A percentile compares a stretch with the other conserved stretches of the same genome.
phyloP scores from a whole-genome alignment of 2,329 filamentous ascomycete genomes.

The Ceratocystis harringtonii region DNA sequence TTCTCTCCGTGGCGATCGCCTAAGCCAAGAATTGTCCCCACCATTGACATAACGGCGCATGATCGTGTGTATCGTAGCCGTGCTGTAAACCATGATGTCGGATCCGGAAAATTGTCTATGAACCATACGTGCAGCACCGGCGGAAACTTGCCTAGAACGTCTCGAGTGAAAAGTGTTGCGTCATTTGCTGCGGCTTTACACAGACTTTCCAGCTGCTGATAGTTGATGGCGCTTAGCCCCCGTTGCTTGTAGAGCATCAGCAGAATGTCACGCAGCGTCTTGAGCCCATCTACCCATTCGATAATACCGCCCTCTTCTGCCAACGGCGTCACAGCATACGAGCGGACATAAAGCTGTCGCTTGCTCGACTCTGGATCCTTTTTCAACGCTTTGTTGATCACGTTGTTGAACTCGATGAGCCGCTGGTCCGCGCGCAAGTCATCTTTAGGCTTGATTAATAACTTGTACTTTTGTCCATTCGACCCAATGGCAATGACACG shows the following conservation, averaged over 20 bases:
- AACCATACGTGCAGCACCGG: slow-evolving; percentile 90
- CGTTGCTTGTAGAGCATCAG: slow-evolving; percentile 62
- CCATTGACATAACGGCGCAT: slow-evolving; percentile 98
- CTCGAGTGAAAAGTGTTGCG: slow-evolving; percentile 48
- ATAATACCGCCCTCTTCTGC: slow-evolving; percentile 97
- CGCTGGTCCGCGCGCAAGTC: slow-evolving; percentile 95
- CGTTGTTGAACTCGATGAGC: slow-evolving; percentile 96
- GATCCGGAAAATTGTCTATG: slow-evolving; percentile 83
- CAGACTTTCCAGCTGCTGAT: slow-evolving; percentile 45
- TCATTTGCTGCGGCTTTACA: slow-evolving; percentile 3
- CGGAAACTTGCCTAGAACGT: slow-evolving; percentile 52
- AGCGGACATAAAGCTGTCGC: slow-evolving; percentile 86
- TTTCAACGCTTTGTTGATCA: slow-evolving; percentile 92
- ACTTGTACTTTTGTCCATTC: slow-evolving; percentile 74
- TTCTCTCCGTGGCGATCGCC: slow-evolving; percentile 97
- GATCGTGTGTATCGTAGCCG: slow-evolving; percentile 82
- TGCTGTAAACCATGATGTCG: slow-evolving; percentile 80
- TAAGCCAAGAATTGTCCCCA: slow-evolving; percentile 82
- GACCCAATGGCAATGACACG: slow-evolving; percentile 79
- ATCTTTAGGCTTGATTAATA: slow-evolving; percentile 95
- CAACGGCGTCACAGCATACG: slow-evolving; percentile 88
- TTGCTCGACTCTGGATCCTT: slow-evolving; percentile 81
- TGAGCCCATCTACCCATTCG: slow-evolving; percentile 95
- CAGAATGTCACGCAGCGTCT: slow-evolving; percentile 83
- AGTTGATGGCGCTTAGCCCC: slow-evolving; percentile 50